These are phyloP conservation scores for Aspergillus hancockii DNA, from an alignment of 495 filamentous ascomycete species.

Conservation along the genomic window DNA sequence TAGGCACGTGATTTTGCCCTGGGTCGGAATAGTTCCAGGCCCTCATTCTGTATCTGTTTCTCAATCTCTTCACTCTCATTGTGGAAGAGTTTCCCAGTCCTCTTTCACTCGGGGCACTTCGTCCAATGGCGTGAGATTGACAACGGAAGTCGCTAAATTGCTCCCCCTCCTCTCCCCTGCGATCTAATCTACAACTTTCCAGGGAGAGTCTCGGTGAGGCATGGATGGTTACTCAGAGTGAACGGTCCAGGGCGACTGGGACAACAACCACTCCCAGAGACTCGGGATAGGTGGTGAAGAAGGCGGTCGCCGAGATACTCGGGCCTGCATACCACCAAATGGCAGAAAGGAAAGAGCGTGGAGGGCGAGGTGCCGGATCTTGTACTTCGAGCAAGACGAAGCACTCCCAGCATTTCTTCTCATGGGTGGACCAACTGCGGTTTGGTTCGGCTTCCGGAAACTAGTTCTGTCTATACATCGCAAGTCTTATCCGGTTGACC, in stretches of 20 bases:
- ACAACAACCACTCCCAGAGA: conserved; percentile 34
- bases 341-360: conserved; percentile 62
- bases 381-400: conserved; percentile 55
- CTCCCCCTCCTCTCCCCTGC: conserved; percentile 85
- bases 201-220: conserved; percentile 80
- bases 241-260: conserved; percentile 27
- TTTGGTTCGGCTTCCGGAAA: conserved; percentile 63
- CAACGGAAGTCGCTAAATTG: conserved; percentile 84
- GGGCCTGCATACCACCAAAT: conserved; percentile 91
- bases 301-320: conserved; percentile 67
- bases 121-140: no score
- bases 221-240: conserved; percentile 85
- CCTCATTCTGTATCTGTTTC: no score
- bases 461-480: conserved; percentile 75
- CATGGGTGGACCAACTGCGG: conserved; percentile 50
- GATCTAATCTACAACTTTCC: conserved; percentile 90
- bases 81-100: no score
- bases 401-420: conserved; percentile 54
- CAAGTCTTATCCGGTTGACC: conserved; percentile 72
- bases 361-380: conserved; percentile 95
- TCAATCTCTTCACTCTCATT: no score
- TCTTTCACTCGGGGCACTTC: no score
- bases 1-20: not conserved
- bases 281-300: conserved; percentile 51
- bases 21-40: no score